Evolutionary conservation across 1,284 basidiomycete species (phyloP).

Genomic region (Malassezia japonica): DNA sequence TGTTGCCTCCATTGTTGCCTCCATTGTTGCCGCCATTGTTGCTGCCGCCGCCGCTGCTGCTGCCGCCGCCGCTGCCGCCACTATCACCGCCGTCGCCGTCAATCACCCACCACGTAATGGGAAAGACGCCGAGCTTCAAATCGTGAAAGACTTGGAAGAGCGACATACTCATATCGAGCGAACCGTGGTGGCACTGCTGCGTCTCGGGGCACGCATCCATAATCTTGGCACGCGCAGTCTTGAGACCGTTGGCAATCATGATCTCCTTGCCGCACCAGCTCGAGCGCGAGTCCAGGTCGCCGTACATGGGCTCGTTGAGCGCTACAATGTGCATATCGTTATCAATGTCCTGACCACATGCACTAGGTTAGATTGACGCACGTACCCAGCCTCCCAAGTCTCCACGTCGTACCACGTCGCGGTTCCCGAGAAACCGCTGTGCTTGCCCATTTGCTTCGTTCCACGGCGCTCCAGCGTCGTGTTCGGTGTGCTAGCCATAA

Average conservation of each 20-base stretch:
- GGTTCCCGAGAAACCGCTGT: slow-evolving; percentile 22
- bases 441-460: not conserved
- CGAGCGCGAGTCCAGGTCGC: slow-evolving; percentile 22
- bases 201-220: slow-evolving; percentile 38
- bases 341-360: slow-evolving; percentile 28
- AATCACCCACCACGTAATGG: slow-evolving; percentile 35
- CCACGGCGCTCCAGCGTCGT: not conserved
- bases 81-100: not conserved
- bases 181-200: slow-evolving; percentile 32
- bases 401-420: slow-evolving; percentile 40
- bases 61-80: slow-evolving; percentile 18
- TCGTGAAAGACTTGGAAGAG: slow-evolving; percentile 32
- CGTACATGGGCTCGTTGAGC: slow-evolving; percentile 39
- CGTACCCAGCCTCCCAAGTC: slow-evolving; percentile 33
- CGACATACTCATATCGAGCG: slow-evolving; percentile 37
- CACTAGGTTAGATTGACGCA: slow-evolving; percentile 10
- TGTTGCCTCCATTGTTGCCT: slow-evolving; percentile 1
- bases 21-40: not conserved
- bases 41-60: not conserved
- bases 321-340: slow-evolving; percentile 32
- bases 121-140: slow-evolving; percentile 26
- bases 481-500: not conserved
- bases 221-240: slow-evolving; percentile 26
- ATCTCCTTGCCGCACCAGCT: slow-evolving; percentile 35
- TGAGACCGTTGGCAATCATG: slow-evolving; percentile 30